Base-by-base conservation (phyloP, 805 yeast genomes). In the Monosporozyma solicola region DNA sequence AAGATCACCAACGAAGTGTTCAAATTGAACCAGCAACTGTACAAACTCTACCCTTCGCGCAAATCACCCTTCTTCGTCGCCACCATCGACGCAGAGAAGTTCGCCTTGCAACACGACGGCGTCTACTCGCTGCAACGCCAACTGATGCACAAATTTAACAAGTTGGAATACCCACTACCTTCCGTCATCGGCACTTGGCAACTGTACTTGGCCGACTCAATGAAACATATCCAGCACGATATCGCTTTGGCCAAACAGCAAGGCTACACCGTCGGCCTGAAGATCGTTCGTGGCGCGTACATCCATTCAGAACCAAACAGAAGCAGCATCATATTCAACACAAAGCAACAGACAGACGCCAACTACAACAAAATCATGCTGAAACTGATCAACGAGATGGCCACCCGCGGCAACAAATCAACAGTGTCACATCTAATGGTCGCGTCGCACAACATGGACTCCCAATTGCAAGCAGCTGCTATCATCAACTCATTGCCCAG, bases 261-360 rank as follows among this genome's bases (percentile, higher is more conserved):
- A 51, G 69, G 71, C 20, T 91, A 91, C 70, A 79, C 85, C 64
- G 71, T 90, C 53, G 97, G 96, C 22, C 74, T 90, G 74, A 91
- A 91, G 70, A 77, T 91, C 52, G 98, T 91, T 16, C 82, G 98
- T 70, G 98, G 98, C 58, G 98, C 98, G 15, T 91, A 91, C 73
- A 81, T 91, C 55, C 97, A 91, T 67, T 81, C 95, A 5, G 98
- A 91, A 72, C 79, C 85, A 37, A 76, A 84, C 57, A 77, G 97
- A 64, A 58, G 64, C 50, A 59, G 69, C 5, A 84, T 87, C 20
- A 88, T 91, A 55, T 92, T 84, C 72, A 73, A 76, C 57, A 79
- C 89, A 32, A 91, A 92, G 71, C 75, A 72, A 50, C 91, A 80
- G 55, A 87, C 97, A n/a, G 98, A 91, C 66, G 60, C 58, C 9